These are phyloP conservation scores for Aphanomyces euteiches DNA, from an alignment of 352 stramenopile genomes.

Conservation along the genomic window DNA sequence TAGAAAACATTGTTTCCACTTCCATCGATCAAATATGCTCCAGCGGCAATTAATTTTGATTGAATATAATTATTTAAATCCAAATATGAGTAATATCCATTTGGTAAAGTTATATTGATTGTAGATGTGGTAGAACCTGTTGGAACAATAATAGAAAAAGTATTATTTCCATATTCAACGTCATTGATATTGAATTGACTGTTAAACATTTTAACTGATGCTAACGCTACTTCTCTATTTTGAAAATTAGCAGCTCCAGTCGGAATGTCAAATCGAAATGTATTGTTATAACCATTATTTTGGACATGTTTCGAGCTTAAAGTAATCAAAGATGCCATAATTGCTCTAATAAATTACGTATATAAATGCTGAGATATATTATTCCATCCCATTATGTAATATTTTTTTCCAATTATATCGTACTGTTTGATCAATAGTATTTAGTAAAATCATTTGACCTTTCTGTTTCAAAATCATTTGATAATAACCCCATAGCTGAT, in stretches of 20 bases:
- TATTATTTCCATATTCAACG: background rate
- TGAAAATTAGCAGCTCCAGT: background rate
- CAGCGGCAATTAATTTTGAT: background rate
- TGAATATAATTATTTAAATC: conserved; percentile 2
- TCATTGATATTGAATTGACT: background rate
- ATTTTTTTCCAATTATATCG: background rate
- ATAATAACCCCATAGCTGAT: background rate
- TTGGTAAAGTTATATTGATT: conserved; percentile 8
- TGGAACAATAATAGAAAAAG: background rate
- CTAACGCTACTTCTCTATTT: background rate
- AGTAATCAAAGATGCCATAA: background rate
- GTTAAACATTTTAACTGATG: background rate
- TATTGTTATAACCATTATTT: conserved; percentile 5
- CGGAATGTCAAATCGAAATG: background rate
- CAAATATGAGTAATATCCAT: background rate
- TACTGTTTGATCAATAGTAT: background rate
- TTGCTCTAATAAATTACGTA: background rate
- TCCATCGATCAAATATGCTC: background rate
- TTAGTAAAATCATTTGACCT: background rate
- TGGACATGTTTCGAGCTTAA: background rate
- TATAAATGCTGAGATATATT: background rate
- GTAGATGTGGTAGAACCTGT: background rate
- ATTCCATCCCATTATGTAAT: background rate
- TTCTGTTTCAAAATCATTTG: background rate
- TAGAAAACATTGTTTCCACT: conserved; percentile 2